phyloP scores from a whole-genome alignment of 805 yeast species.

The Kuraishia borneana region DNA sequence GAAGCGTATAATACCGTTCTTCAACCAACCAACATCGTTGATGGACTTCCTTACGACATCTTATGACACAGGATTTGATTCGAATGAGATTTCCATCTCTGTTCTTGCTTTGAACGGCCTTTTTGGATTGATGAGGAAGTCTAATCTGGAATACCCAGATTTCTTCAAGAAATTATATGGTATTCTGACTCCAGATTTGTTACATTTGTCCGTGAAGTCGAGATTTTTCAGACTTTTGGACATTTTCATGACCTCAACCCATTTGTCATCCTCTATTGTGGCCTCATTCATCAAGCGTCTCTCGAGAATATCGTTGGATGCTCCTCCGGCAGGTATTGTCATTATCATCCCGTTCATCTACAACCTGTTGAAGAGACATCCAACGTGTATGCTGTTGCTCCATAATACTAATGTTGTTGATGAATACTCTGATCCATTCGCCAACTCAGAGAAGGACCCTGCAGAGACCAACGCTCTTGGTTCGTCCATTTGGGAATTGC shows the following conservation, averaged over 20 bases:
- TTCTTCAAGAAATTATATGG: constrained; percentile 77
- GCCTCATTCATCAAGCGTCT: constrained; percentile 85
- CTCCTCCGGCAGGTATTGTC: constrained; percentile 86
- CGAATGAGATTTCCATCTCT: constrained; percentile 20
- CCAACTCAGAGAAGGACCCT: constrained; percentile 59
- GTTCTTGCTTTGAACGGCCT: constrained; percentile 80
- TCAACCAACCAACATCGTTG: constrained; percentile 66
- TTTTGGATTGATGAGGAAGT: constrained; percentile 70
- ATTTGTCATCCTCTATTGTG: constrained; percentile 69
- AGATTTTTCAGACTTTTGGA: constrained; percentile 84
- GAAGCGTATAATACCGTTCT: constrained; percentile 72
- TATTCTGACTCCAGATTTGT: constrained; percentile 60
- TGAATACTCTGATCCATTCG: constrained; percentile 51
- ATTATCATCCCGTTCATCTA: constrained; percentile 84
- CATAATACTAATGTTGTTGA: constrained; percentile 36
- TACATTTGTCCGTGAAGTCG: constrained; percentile 73
- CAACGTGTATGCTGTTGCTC: constrained; percentile 83
- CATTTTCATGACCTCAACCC: constrained; percentile 76
- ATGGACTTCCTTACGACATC: constrained; percentile 94
- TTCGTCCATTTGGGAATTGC: constrained; percentile 89
- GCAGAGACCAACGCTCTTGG: constrained; percentile 66
- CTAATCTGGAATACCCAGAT: constrained; percentile 85
- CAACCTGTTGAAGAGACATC: constrained; percentile 83
- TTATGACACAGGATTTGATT: constrained; percentile 35
- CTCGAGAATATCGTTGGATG: constrained; percentile 60